Conservation (phyloP, 2,329 filamentous ascomycete species). For the Fusarium tanahbumbuense region DNA sequence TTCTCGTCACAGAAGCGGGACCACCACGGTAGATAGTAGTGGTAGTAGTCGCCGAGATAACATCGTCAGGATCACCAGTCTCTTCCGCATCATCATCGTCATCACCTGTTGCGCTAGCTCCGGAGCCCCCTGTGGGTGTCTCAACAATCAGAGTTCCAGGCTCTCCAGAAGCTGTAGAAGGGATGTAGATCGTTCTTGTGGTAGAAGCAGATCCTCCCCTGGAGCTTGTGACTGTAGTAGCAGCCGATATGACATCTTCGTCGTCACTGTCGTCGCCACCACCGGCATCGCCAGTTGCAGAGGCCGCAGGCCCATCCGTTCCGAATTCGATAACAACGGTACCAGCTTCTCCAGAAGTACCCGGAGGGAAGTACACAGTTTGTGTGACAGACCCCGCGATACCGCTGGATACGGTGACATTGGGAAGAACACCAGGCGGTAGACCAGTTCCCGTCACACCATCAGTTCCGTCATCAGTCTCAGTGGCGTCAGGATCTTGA, state of each 20-base stretch:
- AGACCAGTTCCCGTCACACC: neutral
- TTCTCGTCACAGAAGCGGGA: neutral
- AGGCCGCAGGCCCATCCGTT: neutral
- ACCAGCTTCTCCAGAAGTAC: slow-evolving; percentile 2
- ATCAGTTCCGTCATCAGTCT: neutral
- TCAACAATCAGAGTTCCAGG: slow-evolving; percentile 1
- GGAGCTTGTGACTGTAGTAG: neutral
- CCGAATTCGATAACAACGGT: slow-evolving; percentile 11
- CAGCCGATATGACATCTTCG: neutral
- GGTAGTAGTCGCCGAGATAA: neutral
- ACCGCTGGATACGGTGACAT: slow-evolving; percentile 1
- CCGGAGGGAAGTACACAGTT: slow-evolving; percentile 13
- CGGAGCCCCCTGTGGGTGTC: neutral
- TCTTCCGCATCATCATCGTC: neutral
- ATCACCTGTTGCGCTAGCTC: neutral
- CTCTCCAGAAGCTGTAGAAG: neutral
- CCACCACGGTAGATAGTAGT: too few relatives aligned
- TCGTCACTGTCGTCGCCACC: neutral
- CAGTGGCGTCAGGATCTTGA: neutral
- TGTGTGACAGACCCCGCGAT: neutral
- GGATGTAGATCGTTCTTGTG: neutral
- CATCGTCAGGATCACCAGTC: neutral
- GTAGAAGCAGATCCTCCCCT: too few relatives aligned
- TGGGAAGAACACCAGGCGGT: neutral
- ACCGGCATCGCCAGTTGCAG: neutral